These are phyloP conservation scores for Ceratonia siliqua DNA, from an alignment of 306 rosid genomes.

Conservation along the genomic window DNA sequence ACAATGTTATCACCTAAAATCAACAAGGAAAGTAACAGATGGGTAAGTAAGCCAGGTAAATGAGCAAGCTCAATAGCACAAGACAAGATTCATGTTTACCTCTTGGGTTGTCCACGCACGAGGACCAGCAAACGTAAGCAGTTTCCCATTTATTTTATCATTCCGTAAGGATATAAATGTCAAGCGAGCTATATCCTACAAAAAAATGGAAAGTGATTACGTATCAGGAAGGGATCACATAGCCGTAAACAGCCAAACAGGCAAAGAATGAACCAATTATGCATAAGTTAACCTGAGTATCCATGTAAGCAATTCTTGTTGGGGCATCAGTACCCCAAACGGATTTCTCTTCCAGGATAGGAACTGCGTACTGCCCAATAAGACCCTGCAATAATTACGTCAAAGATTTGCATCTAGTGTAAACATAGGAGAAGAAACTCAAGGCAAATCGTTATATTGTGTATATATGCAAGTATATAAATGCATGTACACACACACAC, in stretches of 20 bases:
- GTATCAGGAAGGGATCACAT: neutral
- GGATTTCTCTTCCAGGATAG: constrained; percentile 91
- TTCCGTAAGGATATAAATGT: constrained; percentile 77
- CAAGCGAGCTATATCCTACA: constrained; percentile 90
- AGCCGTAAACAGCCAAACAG: neutral
- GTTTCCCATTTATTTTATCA: constrained; percentile 75
- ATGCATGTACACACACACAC: neutral
- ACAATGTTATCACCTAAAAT: constrained; percentile 79
- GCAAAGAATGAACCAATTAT: neutral
- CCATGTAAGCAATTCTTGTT: constrained; percentile 98
- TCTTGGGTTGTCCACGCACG: constrained; percentile 99
- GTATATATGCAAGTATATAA: neutral
- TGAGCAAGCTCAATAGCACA: neutral
- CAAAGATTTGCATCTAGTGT: neutral
- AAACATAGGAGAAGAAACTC: constrained; percentile 15
- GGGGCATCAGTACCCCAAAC: constrained; percentile 99
- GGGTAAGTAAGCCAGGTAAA: neutral
- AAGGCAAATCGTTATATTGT: neutral
- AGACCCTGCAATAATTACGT: constrained; percentile 60
- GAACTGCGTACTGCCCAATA: constrained; percentile 96
- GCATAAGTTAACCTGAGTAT: constrained; percentile 66
- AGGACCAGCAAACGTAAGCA: constrained; percentile 93
- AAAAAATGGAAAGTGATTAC: constrained; percentile 4
- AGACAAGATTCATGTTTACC: constrained; percentile 40
- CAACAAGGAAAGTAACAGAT: constrained; percentile 16